Conservation (phyloP, 345 rosid genomes). For the sweet orange (Citrus sinensis) region DNA sequence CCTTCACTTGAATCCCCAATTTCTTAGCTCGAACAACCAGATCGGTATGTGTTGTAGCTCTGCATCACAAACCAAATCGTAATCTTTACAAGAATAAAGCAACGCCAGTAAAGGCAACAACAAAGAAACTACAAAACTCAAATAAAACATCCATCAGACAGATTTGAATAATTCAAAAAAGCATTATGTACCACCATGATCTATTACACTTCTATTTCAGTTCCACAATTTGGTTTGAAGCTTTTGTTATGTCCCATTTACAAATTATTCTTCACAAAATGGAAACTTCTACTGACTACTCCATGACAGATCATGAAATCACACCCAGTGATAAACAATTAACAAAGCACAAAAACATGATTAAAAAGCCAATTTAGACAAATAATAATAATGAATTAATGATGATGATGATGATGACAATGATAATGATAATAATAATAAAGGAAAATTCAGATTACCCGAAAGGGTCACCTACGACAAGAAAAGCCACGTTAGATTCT, state of each 20-base stretch:
- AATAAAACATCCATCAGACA: neutral
- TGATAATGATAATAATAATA: neutral
- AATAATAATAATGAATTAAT: neutral
- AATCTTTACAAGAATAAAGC: neutral
- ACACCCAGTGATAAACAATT: neutral
- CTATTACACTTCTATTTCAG: too few species aligned
- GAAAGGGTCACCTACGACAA: constrained; percentile 95
- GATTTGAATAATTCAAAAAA: neutral
- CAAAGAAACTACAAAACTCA: neutral
- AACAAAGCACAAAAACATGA: neutral
- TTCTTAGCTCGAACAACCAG: constrained; percentile 90
- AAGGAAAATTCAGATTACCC: constrained; percentile 40
- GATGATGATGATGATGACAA: too few species aligned
- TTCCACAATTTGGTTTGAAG: too few species aligned
- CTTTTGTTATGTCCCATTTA: neutral
- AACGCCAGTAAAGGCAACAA: neutral
- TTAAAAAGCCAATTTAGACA: neutral
- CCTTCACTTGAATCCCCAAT: constrained; percentile 65
- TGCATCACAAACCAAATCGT: constrained; percentile 26
- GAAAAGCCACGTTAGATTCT: constrained; percentile 61
- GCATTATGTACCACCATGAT: neutral
- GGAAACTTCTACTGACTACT: neutral
- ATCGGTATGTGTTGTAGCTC: constrained; percentile 93
- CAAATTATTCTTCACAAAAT: neutral
- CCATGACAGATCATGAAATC: neutral